Base-by-base conservation (phyloP, 768 basidiomycete genomes). In the Suillus discolor region DNA sequence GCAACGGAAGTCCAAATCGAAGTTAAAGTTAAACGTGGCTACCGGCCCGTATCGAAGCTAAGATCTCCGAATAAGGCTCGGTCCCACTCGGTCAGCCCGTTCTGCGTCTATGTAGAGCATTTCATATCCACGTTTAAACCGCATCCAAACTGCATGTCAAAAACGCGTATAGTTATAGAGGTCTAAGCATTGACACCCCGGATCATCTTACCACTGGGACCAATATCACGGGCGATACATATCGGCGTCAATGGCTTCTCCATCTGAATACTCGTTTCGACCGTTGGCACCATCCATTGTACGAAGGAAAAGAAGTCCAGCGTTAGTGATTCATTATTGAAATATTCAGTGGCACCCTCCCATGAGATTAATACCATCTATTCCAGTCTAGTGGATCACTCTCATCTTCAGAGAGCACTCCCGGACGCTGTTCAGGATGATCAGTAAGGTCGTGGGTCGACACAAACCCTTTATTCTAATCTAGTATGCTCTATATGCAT, bases 301-400 rank as follows among this genome's bases (percentile, higher is more conserved):
- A 36, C 54, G 31, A 55, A 34, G 31, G 54, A 55, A 34, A 55
- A 55, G 54, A 55, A 55, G 31, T 55, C 11, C 54, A 55, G 54
- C 20, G 54, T 55, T n/a, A 55, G 54, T 55, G 34, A 55, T 6
- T 20, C 11, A n/a, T 34, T 34, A 6, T 34, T 55, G 12, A 20
- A n/a, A 12, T 55, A 55, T 55, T n/a, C 12, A n/a, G 6, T 34
- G 31, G 28, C 8, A 53, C 31, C 20, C 54, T 36, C 5, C 12
- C 12, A 55, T n/a, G 20, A 55, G 18, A 55, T 34, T n/a, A 7
- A 55, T 34, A 13, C 20, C 20, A 11, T 54, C 31, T 36, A 36
- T 13, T 7, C 20, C 12, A 55, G 54, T 13, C 31, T 6, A 55
- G 36, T 4, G 20, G n/a, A 55, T 55, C 54, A 55, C 36, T 36